phyloP scores from a whole-genome alignment of 1,284 basidiomycete species.

The Puccinia polysora region DNA sequence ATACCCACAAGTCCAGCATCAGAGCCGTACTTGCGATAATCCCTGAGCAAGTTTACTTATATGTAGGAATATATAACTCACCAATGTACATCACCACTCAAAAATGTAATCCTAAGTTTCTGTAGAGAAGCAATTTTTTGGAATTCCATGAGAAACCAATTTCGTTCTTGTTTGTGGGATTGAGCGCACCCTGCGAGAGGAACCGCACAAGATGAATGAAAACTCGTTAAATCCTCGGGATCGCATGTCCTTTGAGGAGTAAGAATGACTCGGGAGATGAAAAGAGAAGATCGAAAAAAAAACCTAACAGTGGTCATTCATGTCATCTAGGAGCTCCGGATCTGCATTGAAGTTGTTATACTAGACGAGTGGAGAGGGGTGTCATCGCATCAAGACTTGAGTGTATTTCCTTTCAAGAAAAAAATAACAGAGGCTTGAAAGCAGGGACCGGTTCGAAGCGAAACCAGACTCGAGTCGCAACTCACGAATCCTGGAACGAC shows the following conservation, averaged over 20 bases:
- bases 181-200: constrained; percentile 57
- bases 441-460: too few relatives aligned
- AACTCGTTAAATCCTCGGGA: not conserved
- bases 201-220: not conserved
- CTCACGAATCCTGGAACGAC: constrained; percentile 42
- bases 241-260: not conserved
- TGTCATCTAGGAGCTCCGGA: constrained; percentile 42
- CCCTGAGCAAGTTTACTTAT: too few relatives aligned
- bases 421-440: not conserved
- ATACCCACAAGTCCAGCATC: too few relatives aligned
- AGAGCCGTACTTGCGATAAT: too few relatives aligned
- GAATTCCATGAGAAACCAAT: constrained; percentile 39
- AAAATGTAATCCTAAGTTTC: constrained; percentile 25
- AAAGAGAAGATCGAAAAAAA: too few relatives aligned
- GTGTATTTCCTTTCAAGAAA: too few relatives aligned
- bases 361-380: too few relatives aligned
- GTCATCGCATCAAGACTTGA: too few relatives aligned
- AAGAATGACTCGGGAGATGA: too few relatives aligned
- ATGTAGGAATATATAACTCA: too few relatives aligned
- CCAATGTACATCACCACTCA: constrained; percentile 44
- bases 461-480: too few relatives aligned
- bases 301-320: constrained; percentile 45
- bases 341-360: constrained; percentile 43
- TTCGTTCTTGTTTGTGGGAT: constrained; percentile 58
- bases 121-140: constrained; percentile 19